Conservation (phyloP, 805 yeast species). For the Starmerella geochares region DNA sequence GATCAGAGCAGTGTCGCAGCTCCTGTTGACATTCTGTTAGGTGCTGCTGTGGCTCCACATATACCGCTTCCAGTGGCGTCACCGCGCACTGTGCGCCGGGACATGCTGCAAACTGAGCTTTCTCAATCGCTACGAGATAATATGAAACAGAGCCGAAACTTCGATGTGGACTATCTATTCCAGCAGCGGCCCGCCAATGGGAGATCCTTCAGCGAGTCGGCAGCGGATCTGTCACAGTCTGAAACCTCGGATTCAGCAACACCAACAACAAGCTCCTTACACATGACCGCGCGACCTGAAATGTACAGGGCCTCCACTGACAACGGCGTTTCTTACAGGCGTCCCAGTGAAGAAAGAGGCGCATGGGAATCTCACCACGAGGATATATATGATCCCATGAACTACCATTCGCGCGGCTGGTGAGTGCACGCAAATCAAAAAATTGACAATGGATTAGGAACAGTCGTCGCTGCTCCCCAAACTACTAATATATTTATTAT, state of each 20-base stretch:
- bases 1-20: constrained; percentile 9
- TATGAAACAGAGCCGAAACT: constrained; percentile 15
- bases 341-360: not conserved
- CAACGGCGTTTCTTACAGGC: not conserved
- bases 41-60: constrained; percentile 19
- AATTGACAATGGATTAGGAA: not conserved
- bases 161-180: constrained; percentile 16
- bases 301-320: constrained; percentile 21
- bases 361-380: constrained; percentile 19
- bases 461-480: not conserved
- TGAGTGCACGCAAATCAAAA: constrained; percentile 1
- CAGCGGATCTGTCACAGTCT: not conserved
- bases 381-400: constrained; percentile 24
- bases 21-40: constrained; percentile 19
- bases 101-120: not conserved
- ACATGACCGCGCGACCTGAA: constrained; percentile 19
- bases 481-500: not conserved
- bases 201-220: constrained; percentile 4
- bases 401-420: constrained; percentile 28
- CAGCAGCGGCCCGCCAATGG: not conserved
- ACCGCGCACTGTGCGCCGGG: constrained; percentile 3
- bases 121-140: constrained; percentile 16
- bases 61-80: constrained; percentile 13
- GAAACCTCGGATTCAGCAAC: constrained; percentile 1
- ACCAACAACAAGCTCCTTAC: not conserved